Evolutionary conservation across 2,329 filamentous ascomycete species (phyloP).

Genomic region (Sporothrix brasiliensis): DNA sequence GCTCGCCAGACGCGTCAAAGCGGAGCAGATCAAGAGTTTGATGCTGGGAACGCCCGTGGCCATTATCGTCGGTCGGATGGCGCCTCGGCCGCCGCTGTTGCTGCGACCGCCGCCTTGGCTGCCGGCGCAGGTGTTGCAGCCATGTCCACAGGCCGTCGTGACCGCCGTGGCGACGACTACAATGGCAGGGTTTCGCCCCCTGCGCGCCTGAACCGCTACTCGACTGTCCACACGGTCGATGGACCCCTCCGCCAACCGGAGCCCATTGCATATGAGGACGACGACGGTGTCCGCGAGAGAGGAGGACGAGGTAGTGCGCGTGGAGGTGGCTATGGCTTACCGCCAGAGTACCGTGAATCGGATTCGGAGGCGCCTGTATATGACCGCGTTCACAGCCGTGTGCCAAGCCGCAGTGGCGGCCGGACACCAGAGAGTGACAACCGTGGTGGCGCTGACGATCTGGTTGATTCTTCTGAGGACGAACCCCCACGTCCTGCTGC

Average conservation of each 20-base stretch:
- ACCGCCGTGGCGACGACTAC: background rate
- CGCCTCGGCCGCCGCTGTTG: conserved; percentile 20
- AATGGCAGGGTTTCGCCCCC: background rate
- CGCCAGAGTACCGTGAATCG: background rate
- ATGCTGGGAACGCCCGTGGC: background rate
- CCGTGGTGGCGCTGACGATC: background rate
- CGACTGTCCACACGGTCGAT: conserved; percentile 19
- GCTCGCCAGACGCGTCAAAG: background rate
- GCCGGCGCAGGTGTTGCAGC: conserved; percentile 9
- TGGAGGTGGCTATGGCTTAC: background rate
- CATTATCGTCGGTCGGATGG: conserved; percentile 6
- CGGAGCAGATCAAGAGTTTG: background rate
- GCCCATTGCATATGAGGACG: background rate
- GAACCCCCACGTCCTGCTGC: background rate
- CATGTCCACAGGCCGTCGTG: background rate
- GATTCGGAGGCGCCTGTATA: background rate
- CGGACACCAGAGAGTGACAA: background rate
- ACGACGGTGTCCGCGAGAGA: background rate
- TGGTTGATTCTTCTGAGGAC: background rate
- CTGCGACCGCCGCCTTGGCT: conserved; percentile 19
- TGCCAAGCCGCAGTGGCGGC: background rate
- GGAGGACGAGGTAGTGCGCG: background rate
- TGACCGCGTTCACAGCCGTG: background rate
- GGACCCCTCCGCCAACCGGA: background rate
- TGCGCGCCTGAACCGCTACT: conserved; percentile 13